Evolutionary conservation across 1,284 basidiomycete genomes (phyloP).

Genomic region (Microbotryum saponariae): DNA sequence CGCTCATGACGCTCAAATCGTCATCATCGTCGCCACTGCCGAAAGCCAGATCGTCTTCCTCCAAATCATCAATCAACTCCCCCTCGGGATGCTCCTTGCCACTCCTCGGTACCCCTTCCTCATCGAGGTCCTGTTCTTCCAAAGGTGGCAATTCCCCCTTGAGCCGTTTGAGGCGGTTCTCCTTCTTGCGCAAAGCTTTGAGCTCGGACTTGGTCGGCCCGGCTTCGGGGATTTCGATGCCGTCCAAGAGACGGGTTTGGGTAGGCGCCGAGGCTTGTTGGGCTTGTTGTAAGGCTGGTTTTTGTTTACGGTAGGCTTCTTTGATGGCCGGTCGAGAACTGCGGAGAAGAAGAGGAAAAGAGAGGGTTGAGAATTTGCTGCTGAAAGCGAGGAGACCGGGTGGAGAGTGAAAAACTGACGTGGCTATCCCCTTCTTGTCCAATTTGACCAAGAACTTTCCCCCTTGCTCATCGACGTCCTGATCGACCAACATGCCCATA

Average conservation of each 20-base stretch:
- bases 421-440: slow-evolving; percentile 30
- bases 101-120: slow-evolving; percentile 53
- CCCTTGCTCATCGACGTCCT: slow-evolving; percentile 17
- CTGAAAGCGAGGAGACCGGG: background rate
- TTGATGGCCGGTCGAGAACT: slow-evolving; percentile 27
- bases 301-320: slow-evolving; percentile 26
- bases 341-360: background rate
- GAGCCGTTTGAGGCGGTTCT: slow-evolving; percentile 12
- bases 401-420: slow-evolving; percentile 11
- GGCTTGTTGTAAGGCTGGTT: slow-evolving; percentile 3
- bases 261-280: background rate
- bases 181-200: slow-evolving; percentile 27
- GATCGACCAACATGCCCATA: slow-evolving; percentile 29
- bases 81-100: slow-evolving; percentile 46
- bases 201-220: slow-evolving; percentile 27
- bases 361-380: background rate
- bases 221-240: slow-evolving; percentile 19
- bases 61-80: slow-evolving; percentile 32
- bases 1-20: slow-evolving; percentile 51
- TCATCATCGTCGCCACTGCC: slow-evolving; percentile 28
- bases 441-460: slow-evolving; percentile 25
- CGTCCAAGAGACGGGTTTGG: slow-evolving; percentile 7
- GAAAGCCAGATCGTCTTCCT: slow-evolving; percentile 32
- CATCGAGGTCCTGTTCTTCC: slow-evolving; percentile 38
- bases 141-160: background rate